Evolutionary conservation across 176 grass and related monocot species (phyloP).

Genomic region (Puccinellia tenuiflora): DNA sequence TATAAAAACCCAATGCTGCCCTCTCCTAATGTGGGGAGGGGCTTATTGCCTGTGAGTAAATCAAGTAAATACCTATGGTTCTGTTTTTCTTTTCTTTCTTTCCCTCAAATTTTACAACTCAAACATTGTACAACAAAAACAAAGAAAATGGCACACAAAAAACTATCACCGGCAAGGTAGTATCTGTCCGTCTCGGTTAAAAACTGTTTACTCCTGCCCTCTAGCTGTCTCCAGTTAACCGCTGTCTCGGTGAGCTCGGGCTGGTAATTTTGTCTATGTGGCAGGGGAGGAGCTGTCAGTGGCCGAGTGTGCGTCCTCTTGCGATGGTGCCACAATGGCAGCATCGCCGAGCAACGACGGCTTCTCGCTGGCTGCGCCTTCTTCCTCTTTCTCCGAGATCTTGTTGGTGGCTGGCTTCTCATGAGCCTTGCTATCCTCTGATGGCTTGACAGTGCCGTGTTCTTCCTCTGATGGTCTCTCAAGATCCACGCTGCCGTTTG

Average conservation of each 20-base stretch:
- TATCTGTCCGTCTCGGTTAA: slow-evolving; percentile 22
- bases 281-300: slow-evolving; percentile 11
- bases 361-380: neutral
- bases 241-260: neutral
- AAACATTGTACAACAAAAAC: slow-evolving; percentile 25
- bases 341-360: neutral
- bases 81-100: neutral
- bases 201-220: slow-evolving; percentile 25
- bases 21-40: slow-evolving; percentile 28
- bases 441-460: slow-evolving; percentile 12
- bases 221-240: neutral
- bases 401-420: slow-evolving; percentile 18
- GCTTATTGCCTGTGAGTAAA: slow-evolving; percentile 38
- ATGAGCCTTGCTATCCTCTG: neutral
- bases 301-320: neutral
- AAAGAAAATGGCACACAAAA: slow-evolving; percentile 26
- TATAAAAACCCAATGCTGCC: neutral
- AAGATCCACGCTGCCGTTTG: neutral
- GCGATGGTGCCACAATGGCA: neutral
- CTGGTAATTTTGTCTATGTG: neutral
- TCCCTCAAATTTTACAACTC: slow-evolving; percentile 59
- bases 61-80: slow-evolving; percentile 30
- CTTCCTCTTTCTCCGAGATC: slow-evolving; percentile 22
- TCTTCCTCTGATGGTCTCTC: slow-evolving; percentile 27
- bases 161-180: slow-evolving; percentile 10